Conservation (phyloP, 768 basidiomycete species). For the Bullera alba region DNA sequence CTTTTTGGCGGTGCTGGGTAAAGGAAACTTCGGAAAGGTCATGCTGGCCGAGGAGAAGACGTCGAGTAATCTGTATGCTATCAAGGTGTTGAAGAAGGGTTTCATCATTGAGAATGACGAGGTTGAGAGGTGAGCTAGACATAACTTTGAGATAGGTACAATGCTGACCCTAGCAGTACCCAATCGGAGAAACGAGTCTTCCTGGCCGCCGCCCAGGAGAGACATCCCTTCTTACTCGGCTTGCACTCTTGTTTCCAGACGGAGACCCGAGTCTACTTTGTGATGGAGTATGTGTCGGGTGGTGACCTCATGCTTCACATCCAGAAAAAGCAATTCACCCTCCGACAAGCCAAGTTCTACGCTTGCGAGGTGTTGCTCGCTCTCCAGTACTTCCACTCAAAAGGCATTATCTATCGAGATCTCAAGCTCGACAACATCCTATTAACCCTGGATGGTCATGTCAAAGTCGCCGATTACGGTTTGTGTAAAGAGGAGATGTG, state of each 20-base stretch:
- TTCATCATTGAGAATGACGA: conserved; percentile 99
- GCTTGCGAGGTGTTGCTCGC: conserved; percentile 94
- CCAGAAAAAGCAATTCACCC: conserved; percentile 96
- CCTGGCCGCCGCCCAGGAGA: conserved; percentile 88
- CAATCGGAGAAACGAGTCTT: conserved; percentile 99
- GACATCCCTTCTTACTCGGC: conserved; percentile 93
- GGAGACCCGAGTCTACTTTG: conserved; percentile 97
- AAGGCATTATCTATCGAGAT: conserved; percentile 99
- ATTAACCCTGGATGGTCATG: conserved; percentile 90
- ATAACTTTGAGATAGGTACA: neutral
- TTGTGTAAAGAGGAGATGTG: conserved; percentile 99
- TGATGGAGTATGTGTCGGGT: conserved; percentile 99
- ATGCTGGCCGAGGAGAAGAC: conserved; percentile 99
- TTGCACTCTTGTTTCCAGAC: conserved; percentile 99
- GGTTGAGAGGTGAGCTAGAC: conserved; percentile 74
- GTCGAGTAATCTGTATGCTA: conserved; percentile 81
- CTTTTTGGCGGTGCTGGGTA: conserved; percentile 94
- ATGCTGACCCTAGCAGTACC: conserved; percentile 55
- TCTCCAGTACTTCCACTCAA: conserved; percentile 93
- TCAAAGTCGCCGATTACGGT: conserved; percentile 98
- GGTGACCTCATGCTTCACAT: conserved; percentile 99
- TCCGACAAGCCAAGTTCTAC: conserved; percentile 98
- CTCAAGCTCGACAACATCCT: conserved; percentile 97
- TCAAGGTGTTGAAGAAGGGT: conserved; percentile 99
- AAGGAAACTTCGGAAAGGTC: conserved; percentile 99